Evolutionary conservation across 768 basidiomycete species (phyloP), one percentile per base, ranked within the genome.

Genomic region (Chlorophyllum brunneum): DNA sequence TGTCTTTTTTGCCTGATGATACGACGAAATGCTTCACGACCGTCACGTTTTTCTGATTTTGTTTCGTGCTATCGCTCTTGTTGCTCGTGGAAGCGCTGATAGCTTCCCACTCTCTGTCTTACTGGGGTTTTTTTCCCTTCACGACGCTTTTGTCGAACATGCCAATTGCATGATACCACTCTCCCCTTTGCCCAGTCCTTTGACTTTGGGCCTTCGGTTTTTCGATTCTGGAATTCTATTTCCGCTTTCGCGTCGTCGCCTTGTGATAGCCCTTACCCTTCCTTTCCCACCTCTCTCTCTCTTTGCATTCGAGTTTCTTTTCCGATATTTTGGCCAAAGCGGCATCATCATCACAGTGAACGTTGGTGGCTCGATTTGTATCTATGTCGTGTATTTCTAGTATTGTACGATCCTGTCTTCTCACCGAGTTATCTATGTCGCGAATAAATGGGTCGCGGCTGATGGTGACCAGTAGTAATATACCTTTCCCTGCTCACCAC

Each of bases 131-230:
- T 36, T 36, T 54, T 59, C 57, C 54, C 47, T 54, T 67, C 56
- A 75, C 68, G 70, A 67, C 67, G 60, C 6, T 67, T 34, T 36
- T 36, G 5, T 65, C 58, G 61, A 59, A 55, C 57, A 58, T 58
- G 61, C 54, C 39, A 47, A 48, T 56, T 41, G 55, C 42, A 54
- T 44, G 51, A 52, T 52, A 52, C 51, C 51, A 52, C 30, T 34
- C 51, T 49, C 44, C 47, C 52, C 38, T 48, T 46, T 29, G n/a
- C 22, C 48, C 37, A 27, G 24, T 13, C 27, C 27, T 36, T 33
- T 46, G 38, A 42, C 36, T 26, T 40, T 52, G 27, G 20, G 45
- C 38, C 29, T 38, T 46, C 18, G n/a, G 26, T 7, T 41, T 27
- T 47, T 46, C 30, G 49, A 33, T 45, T 48, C 36, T 27, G 49